Evolutionary conservation across 1,284 basidiomycete genomes (phyloP).

Genomic region (Grifola frondosa): DNA sequence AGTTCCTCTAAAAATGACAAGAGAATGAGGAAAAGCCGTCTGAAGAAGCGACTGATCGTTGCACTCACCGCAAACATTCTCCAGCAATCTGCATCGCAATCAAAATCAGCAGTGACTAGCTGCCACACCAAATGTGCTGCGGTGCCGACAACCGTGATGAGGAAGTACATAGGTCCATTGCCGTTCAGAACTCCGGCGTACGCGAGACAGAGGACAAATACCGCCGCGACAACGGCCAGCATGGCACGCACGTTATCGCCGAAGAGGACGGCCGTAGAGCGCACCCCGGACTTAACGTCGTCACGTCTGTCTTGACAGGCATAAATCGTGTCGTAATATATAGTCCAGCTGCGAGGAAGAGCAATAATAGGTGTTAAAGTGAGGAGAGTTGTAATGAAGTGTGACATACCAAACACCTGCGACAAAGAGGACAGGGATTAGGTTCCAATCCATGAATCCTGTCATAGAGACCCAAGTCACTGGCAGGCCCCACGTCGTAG

Average conservation of each 20-base stretch:
- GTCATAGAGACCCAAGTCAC: neutral
- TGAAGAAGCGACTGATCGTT: no score
- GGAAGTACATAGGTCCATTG: neutral
- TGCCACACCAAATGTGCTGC: constrained; percentile 7
- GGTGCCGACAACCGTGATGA: constrained; percentile 5
- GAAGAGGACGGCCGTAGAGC: constrained; percentile 3
- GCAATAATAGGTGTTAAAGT: no score
- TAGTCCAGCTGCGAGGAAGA: constrained; percentile 1
- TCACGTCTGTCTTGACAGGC: constrained; percentile 3
- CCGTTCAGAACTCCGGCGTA: constrained; percentile 1
- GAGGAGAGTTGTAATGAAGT: no score
- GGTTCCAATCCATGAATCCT: neutral
- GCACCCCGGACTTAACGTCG: constrained; percentile 1
- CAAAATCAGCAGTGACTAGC: constrained; percentile 6
- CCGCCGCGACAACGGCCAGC: neutral
- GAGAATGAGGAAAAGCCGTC: no score
- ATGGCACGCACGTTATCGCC: neutral
- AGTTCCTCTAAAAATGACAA: no score
- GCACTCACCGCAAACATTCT: constrained; percentile 1
- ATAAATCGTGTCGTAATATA: constrained; percentile 4
- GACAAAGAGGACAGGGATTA: neutral
- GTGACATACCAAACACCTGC: constrained; percentile 1
- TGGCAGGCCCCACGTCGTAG: constrained; percentile 1
- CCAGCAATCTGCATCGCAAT: constrained; percentile 4
- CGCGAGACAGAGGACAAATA: neutral